Conservation (phyloP, 148 eudicot genomes). For the Spergularia bocconei region DNA sequence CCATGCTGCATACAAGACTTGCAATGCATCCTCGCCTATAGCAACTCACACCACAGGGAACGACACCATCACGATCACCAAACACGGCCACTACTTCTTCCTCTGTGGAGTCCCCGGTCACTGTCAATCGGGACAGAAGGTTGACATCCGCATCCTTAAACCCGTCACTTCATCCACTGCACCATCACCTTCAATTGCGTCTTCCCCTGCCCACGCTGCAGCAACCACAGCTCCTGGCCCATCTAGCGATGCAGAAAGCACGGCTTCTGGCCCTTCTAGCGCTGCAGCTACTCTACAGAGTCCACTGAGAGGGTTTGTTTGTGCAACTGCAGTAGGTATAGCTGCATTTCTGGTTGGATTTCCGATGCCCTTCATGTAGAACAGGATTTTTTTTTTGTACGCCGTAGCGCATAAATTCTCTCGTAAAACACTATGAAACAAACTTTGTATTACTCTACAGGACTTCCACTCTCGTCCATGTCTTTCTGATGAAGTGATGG, state of each 20-base stretch:
- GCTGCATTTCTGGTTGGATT: slow-evolving; percentile 4
- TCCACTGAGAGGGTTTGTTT: slow-evolving; percentile 16
- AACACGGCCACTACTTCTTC: slow-evolving; percentile 76
- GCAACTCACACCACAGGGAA: slow-evolving; percentile 77
- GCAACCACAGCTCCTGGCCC: slow-evolving; percentile 22
- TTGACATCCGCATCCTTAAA: slow-evolving; percentile 55
- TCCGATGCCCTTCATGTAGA: not conserved
- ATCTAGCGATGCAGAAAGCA: slow-evolving; percentile 18
- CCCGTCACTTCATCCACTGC: slow-evolving; percentile 24
- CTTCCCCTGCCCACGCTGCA: slow-evolving; percentile 30
- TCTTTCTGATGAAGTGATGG: too few relatives aligned
- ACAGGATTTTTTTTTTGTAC: too few relatives aligned
- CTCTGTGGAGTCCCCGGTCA: slow-evolving; percentile 80
- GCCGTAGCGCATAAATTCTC: too few relatives aligned
- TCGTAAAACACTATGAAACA: too few relatives aligned
- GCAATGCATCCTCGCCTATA: slow-evolving; percentile 71
- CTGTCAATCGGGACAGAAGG: slow-evolving; percentile 76
- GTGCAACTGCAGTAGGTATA: slow-evolving; percentile 3
- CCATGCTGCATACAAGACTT: slow-evolving; percentile 56
- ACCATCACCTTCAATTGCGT: slow-evolving; percentile 36
- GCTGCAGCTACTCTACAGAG: slow-evolving; percentile 14
- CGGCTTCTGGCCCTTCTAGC: slow-evolving; percentile 23
- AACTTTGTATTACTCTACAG: too few relatives aligned
- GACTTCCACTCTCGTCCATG: too few relatives aligned
- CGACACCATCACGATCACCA: slow-evolving; percentile 59